Conservation (phyloP, 2,329 filamentous ascomycete species). For the Cyclaneusma minus region DNA sequence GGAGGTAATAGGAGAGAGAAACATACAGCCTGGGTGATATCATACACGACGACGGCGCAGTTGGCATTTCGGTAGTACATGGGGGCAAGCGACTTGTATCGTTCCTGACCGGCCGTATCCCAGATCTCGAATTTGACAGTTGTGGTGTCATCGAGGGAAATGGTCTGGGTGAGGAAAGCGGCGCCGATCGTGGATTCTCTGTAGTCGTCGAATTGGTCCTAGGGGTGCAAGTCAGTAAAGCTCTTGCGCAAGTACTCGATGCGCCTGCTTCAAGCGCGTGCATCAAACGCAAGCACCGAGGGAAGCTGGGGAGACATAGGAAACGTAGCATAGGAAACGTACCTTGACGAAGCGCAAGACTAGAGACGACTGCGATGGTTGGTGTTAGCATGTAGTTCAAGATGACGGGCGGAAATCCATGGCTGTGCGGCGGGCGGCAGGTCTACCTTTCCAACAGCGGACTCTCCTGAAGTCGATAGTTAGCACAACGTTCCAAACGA, state of each 20-base stretch:
- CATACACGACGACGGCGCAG: constrained; percentile 97
- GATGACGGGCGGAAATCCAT: too few relatives aligned
- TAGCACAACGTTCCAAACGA: constrained; percentile 18
- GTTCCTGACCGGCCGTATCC: constrained; percentile 96
- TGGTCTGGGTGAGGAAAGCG: constrained; percentile 96
- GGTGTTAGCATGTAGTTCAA: constrained; percentile 9
- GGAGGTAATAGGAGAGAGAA: constrained; percentile 5
- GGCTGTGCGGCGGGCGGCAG: constrained; percentile 3
- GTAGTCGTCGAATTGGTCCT: constrained; percentile 99
- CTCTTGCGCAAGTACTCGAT: too few relatives aligned
- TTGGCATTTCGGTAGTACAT: constrained; percentile 99
- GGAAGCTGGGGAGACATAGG: not conserved
- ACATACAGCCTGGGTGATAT: constrained; percentile 95
- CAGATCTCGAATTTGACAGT: constrained; percentile 99
- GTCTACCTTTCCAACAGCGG: constrained; percentile 89
- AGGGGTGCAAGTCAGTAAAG: too few relatives aligned
- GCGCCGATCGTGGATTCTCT: constrained; percentile 96
- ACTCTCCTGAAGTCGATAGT: constrained; percentile 58
- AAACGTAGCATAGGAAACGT: constrained; percentile 20
- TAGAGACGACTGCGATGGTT: constrained; percentile 64
- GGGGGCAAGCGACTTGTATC: constrained; percentile 95
- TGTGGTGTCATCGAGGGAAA: constrained; percentile 92
- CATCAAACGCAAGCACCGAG: not conserved
- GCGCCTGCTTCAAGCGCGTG: too few relatives aligned
- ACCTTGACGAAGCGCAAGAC: constrained; percentile 98